Base-by-base conservation (phyloP, 2,329 filamentous ascomycete genomes). In the Aspergillus hiratsukae region DNA sequence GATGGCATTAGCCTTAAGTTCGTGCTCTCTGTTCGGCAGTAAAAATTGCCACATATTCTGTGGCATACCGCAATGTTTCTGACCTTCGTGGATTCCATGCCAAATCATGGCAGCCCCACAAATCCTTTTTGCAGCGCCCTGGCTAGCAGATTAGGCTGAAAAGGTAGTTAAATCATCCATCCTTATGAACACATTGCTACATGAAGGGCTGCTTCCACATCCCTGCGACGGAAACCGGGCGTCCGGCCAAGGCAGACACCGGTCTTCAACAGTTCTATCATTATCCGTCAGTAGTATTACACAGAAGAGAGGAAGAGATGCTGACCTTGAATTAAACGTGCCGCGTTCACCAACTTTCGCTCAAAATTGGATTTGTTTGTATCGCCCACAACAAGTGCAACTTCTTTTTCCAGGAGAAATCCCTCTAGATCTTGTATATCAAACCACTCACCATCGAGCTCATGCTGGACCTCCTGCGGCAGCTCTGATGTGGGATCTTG, bases 161-260 rank as follows among this genome's bases (percentile, higher is more conserved):
- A 17, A 37, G 5, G 31, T 17, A 37, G 5, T 37, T 7, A 14
- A 11, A 35, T 17, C 31, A 35, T 35, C 31, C 31, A 17, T 2
- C 17, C 14, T 57, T 51, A 59, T 41, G 54, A 40, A 49, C 50
- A 58, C 29, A 46, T n/a, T 10, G 58, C 49, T 25, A 23, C 21
- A 9, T 29, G 51, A 10, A 63, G 59, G 25, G 63, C 63, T n/a
- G 41, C 56, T 43, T 66, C 64, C 6, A 67, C 65, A 51, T 67
- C 61, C 17, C 41, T 45, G 4, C 62, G 57, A 27, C 58, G 59
- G 48, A 67, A 67, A 0, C 65, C 65, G 0, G 65, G 65, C 19
- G 65, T 62, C 4, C 65, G 64, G 21, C 65, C 65, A n/a, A 67
- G 59, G 45, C 64, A 67, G 9, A 66, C 59, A 0, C 60, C 63